Conservation (phyloP, 805 yeast species). For the Candida parachauliodes region DNA sequence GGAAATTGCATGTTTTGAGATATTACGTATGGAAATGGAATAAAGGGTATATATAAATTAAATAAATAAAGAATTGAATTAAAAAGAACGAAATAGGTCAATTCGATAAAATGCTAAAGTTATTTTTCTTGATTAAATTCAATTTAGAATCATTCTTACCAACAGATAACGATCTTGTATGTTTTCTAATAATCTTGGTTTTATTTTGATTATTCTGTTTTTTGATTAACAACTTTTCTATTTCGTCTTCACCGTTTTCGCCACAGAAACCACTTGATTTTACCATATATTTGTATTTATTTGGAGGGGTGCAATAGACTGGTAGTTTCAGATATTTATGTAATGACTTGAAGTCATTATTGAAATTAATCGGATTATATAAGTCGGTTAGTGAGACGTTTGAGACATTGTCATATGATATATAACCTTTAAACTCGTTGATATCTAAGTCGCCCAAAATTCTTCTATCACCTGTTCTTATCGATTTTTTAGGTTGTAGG, state of each 20-base stretch:
- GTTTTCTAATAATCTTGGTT: conserved; percentile 13
- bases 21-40: too few species aligned
- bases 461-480: conserved; percentile 13
- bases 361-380: conserved; percentile 28
- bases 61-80: not conserved
- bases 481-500: conserved; percentile 28
- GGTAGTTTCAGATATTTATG: conserved; percentile 32
- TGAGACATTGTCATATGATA: conserved; percentile 9
- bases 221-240: conserved; percentile 9
- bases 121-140: conserved; percentile 30
- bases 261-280: conserved; percentile 7
- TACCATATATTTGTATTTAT: conserved; percentile 13
- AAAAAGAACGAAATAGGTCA: conserved; percentile 8
- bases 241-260: conserved; percentile 9
- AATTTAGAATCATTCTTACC: conserved; percentile 37
- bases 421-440: conserved; percentile 28
- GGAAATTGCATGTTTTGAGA: too few species aligned
- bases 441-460: conserved; percentile 29
- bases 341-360: conserved; percentile 25
- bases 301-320: conserved; percentile 32
- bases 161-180: conserved; percentile 34
- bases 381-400: conserved; percentile 19
- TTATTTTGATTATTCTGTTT: conserved; percentile 2
- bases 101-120: conserved; percentile 22
- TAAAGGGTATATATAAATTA: not conserved